Evolutionary conservation across 768 basidiomycete species (phyloP).

Genomic region (Pleurotus tuber-regium): DNA sequence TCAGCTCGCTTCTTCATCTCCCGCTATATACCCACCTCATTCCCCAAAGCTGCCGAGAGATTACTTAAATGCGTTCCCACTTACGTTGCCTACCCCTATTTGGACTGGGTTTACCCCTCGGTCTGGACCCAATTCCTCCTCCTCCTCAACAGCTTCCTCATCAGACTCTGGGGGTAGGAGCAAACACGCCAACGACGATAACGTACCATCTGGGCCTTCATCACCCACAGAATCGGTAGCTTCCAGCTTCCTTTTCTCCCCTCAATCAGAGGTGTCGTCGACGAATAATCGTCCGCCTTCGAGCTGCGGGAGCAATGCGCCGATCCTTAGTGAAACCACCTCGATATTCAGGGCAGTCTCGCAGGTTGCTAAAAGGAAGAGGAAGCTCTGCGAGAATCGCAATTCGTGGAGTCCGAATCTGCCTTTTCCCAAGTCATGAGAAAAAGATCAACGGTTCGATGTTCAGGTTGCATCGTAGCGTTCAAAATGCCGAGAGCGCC

Average conservation of each 20-base stretch:
- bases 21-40: conserved; percentile 54
- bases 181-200: conserved; percentile 8
- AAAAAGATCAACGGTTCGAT: too few species aligned
- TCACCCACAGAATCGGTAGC: conserved; percentile 17
- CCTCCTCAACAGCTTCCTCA: conserved; percentile 12
- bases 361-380: conserved; percentile 42
- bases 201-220: conserved; percentile 4
- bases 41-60: conserved; percentile 38
- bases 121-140: conserved; percentile 7
- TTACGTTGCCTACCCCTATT: conserved; percentile 30
- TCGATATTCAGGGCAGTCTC: conserved; percentile 36
- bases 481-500: too few species aligned
- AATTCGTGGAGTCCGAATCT: conserved; percentile 45
- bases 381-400: conserved; percentile 43
- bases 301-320: conserved; percentile 43
- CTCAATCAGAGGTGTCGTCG: conserved; percentile 19
- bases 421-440: conserved; percentile 12
- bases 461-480: too few species aligned
- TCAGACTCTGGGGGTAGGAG: conserved; percentile 10
- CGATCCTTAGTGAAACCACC: not conserved
- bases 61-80: conserved; percentile 33
- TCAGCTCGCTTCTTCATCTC: conserved; percentile 40
- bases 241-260: conserved; percentile 18
- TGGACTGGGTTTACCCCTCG: conserved; percentile 7
- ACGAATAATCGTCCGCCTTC: conserved; percentile 13